phyloP scores from a whole-genome alignment of 2,329 filamentous ascomycete species.

The Trichophyton schoenleinii region DNA sequence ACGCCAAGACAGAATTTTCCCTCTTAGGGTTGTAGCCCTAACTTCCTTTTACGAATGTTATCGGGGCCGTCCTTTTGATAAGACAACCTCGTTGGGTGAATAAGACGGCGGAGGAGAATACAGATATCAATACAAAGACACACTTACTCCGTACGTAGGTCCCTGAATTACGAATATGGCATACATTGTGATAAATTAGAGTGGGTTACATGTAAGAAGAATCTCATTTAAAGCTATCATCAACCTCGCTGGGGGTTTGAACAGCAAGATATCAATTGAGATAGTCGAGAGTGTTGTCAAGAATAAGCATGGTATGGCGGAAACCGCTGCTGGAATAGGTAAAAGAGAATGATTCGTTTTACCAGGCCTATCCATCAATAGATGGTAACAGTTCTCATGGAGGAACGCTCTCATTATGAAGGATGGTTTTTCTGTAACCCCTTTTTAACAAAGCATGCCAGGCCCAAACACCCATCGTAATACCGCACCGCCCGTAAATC shows the following conservation, averaged over 20 bases:
- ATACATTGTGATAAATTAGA: not conserved
- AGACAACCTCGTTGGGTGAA: not conserved
- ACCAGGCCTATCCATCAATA: conserved; percentile 1
- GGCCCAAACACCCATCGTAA: conserved; percentile 5
- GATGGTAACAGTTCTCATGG: not conserved
- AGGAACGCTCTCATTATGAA: conserved; percentile 2
- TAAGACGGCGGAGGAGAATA: not conserved
- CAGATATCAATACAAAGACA: not conserved
- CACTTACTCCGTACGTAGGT: not conserved
- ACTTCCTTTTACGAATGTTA: not conserved
- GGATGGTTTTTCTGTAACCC: not conserved
- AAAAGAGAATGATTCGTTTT: conserved; percentile 2
- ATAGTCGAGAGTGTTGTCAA: not conserved
- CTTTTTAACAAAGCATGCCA: conserved; percentile 2
- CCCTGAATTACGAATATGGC: not conserved
- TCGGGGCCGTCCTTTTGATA: not conserved
- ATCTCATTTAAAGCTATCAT: conserved; percentile 4
- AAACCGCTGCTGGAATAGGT: conserved; percentile 1
- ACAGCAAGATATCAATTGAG: not conserved
- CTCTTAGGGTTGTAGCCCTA: conserved; percentile 3
- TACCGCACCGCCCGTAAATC: not conserved
- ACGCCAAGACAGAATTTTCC: not conserved
- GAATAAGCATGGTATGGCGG: not conserved
- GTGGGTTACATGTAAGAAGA: not conserved
- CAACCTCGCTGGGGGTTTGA: not conserved